phyloP scores from a whole-genome alignment of 1,284 basidiomycete genomes.

The Cutaneotrichosporon mucoides region DNA sequence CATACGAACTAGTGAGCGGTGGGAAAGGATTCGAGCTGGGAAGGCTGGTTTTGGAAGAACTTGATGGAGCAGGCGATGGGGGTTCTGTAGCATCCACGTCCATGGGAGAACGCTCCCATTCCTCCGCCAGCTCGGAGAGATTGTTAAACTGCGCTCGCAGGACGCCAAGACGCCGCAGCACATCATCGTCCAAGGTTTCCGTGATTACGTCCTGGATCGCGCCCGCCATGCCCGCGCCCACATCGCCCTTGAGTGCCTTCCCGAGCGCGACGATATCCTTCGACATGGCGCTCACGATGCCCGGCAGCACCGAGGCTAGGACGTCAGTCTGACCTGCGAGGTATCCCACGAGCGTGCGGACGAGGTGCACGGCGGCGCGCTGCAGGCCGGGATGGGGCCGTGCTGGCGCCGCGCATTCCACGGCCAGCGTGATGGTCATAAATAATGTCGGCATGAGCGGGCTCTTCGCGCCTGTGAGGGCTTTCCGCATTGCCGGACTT shows the following conservation, averaged over 20 bases:
- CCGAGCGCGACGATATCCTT: conserved; percentile 54
- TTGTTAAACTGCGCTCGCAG: conserved; percentile 54
- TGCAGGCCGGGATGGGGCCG: conserved; percentile 63
- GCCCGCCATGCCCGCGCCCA: conserved; percentile 56
- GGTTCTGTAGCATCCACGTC: conserved; percentile 11
- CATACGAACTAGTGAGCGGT: conserved; percentile 44
- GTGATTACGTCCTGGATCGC: conserved; percentile 54
- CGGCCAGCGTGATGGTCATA: conserved; percentile 69
- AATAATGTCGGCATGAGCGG: conserved; percentile 69
- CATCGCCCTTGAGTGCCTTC: conserved; percentile 45
- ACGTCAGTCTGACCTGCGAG: conserved; percentile 59
- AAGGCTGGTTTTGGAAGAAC: not conserved
- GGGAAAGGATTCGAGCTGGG: conserved; percentile 32
- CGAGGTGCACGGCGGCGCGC: conserved; percentile 59
- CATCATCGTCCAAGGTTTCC: conserved; percentile 57
- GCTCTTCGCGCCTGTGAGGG: conserved; percentile 47
- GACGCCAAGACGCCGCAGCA: conserved; percentile 59
- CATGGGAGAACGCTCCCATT: conserved; percentile 18
- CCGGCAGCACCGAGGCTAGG: conserved; percentile 66
- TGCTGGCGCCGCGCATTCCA: conserved; percentile 53
- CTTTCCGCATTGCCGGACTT: conserved; percentile 54
- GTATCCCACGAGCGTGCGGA: conserved; percentile 61
- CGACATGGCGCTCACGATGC: conserved; percentile 68
- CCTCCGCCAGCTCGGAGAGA: conserved; percentile 37
- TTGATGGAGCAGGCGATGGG: conserved; percentile 10